Base-by-base conservation (phyloP, 140 eudicot species). In the Anethum foeniculum region DNA sequence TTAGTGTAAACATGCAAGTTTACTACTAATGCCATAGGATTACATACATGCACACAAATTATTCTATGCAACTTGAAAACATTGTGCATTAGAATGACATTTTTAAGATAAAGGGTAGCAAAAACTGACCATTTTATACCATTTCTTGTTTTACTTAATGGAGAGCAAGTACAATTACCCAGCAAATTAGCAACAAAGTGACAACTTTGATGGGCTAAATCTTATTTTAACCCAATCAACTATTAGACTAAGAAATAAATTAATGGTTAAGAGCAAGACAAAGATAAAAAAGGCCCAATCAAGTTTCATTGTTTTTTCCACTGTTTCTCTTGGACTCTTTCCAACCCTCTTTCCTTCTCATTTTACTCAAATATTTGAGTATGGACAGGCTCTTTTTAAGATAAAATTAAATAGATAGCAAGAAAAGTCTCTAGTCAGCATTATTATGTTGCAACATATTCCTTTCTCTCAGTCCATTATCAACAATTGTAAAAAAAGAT, bases 391-490 rank as follows among this genome's bases (percentile, higher is more conserved):
- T 32, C 23, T 15, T 36, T 32, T 7, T 5, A 9, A 1, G 3
- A 74, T n/a, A 43, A 75, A 46, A 47, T 25, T 14, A 19, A 4
- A 36, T 47, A 34, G 11, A 67, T 80, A 7, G 77, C 36, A 54
- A 11, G 32, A 62, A 81, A 75, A 81, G 84, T 81, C 80, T 41
- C 6, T 25, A 80, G 90, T 87, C 87, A 89, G 85, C 86, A 89
- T 49, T 13, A 71, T 60, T 23, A 71, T 69, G 80, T 77, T 58
- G 80, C 74, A 77, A 82, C 81, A 58, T 21, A 25, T 75, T 4
- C 41, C 32, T 82, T 81, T 84, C 77, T 75, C 83, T 74, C 71
- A 23, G 32, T 30, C 34, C 71, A 69, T 43, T 11, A 14, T 27
- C 36, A 21, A 21, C 10, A 1, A 67, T 67, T 2, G 18, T 68